Evolutionary conservation across 345 rosid species (phyloP).

Genomic region (Aethionema arabicum): DNA sequence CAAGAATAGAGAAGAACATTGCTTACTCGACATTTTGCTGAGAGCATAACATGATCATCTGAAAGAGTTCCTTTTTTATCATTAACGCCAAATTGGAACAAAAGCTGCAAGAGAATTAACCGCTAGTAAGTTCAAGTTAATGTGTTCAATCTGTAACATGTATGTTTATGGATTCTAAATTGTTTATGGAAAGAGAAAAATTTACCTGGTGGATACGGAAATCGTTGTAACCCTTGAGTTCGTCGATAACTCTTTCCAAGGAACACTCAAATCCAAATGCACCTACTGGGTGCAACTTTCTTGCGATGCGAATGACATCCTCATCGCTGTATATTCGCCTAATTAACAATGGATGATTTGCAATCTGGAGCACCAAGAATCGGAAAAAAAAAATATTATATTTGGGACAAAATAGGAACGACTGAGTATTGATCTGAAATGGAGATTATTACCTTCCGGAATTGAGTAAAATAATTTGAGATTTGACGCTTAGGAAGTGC

Average conservation of each 20-base stretch:
- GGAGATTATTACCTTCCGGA: conserved; percentile 67
- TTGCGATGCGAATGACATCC: conserved; percentile 72
- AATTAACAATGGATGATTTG: conserved; percentile 94
- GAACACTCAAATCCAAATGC: conserved; percentile 91
- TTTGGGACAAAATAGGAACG: neutral
- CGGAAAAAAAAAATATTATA: neutral
- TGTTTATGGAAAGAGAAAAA: conserved; percentile 1
- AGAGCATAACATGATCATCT: conserved; percentile 80
- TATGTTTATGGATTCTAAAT: neutral
- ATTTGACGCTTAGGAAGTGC: conserved; percentile 83
- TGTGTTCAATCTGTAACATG: conserved; percentile 6
- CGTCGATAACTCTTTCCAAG: conserved; percentile 77
- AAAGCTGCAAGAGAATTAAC: conserved; percentile 50
- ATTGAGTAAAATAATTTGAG: conserved; percentile 90
- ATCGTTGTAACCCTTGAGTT: conserved; percentile 79
- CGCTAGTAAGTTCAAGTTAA: neutral
- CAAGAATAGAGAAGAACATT: neutral
- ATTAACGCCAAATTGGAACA: conserved; percentile 54
- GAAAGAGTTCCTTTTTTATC: conserved; percentile 71
- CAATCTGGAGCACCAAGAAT: conserved; percentile 55
- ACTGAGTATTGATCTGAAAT: neutral
- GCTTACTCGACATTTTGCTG: conserved; percentile 85
- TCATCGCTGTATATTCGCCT: conserved; percentile 77
- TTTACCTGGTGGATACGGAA: conserved; percentile 89
- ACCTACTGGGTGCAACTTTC: conserved; percentile 75